phyloP scores from a whole-genome alignment of 257 asterid species.

The Solanum paucissectum region DNA sequence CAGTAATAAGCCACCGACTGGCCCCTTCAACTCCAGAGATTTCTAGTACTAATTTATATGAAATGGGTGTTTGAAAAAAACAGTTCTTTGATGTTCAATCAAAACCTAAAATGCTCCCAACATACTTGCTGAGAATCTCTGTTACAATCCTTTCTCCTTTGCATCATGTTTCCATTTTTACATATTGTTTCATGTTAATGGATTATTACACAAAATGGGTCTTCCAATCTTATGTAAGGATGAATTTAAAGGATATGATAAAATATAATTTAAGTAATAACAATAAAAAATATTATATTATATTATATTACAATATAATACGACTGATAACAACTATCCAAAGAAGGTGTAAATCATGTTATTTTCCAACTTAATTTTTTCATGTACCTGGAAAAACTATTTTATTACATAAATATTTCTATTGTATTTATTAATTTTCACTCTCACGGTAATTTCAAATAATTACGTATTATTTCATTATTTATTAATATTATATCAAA shows the following conservation, averaged over 20 bases:
- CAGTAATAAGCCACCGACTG: not conserved
- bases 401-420: too few species aligned
- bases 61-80: not conserved
- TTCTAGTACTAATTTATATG: not conserved
- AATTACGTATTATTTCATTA: not conserved
- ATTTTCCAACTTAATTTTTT: too few species aligned
- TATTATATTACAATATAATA: too few species aligned
- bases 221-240: too few species aligned
- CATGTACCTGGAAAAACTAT: not conserved
- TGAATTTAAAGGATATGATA: too few species aligned
- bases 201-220: too few species aligned
- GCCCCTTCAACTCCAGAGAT: not conserved
- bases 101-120: not conserved
- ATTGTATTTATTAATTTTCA: too few species aligned
- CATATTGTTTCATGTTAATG: too few species aligned
- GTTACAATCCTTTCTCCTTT: not conserved
- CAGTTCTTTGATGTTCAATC: not conserved
- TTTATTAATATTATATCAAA: rapidly evolving
- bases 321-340: not conserved
- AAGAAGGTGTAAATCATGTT: not conserved
- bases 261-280: too few species aligned
- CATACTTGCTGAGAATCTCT: not conserved
- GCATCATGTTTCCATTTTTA: too few species aligned
- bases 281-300: too few species aligned
- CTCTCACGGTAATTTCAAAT: too few species aligned